A percentile compares a stretch with the other conserved stretches of the same genome.
Evolutionary conservation across 164 flowering plant genomes (phyloP).

Genomic region (Nymphaea thermarum): DNA sequence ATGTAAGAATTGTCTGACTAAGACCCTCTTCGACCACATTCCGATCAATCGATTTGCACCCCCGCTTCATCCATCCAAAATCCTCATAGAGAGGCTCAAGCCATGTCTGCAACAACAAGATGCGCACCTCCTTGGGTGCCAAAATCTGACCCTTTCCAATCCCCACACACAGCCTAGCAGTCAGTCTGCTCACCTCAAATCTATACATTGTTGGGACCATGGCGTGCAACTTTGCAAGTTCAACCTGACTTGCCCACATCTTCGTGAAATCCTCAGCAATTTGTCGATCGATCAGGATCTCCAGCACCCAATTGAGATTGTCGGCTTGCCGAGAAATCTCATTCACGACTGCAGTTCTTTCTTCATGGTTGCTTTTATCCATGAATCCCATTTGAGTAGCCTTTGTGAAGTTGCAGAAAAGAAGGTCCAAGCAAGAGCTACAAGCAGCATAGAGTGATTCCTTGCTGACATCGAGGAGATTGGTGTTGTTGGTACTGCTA

Average conservation of each 20-base stretch:
- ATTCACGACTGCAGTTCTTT: conserved; percentile 23
- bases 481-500: conserved; percentile 7
- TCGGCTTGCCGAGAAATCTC: conserved; percentile 81
- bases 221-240: conserved; percentile 55
- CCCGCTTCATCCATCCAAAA: conserved; percentile 95
- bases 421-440: conserved; percentile 50
- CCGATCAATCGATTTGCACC: conserved; percentile 78
- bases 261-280: conserved; percentile 75
- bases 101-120: conserved; percentile 70
- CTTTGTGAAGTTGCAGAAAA: conserved; percentile 37
- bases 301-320: conserved; percentile 85
- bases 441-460: conserved; percentile 78
- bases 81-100: conserved; percentile 86
- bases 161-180: conserved; percentile 73
- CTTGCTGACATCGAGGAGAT: conserved; percentile 38
- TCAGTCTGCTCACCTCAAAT: conserved; percentile 71
- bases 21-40: conserved; percentile 85
- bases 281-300: conserved; percentile 82
- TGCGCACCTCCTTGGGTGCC: conserved; percentile 82
- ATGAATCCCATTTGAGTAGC: conserved; percentile 21
- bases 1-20: conserved; percentile 74
- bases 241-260: conserved; percentile 70
- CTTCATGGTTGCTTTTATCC: not conserved
- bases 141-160: conserved; percentile 84
- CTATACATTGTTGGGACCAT: conserved; percentile 70